phyloP scores from a whole-genome alignment of 768 basidiomycete species.

The Suillus occidentalis region DNA sequence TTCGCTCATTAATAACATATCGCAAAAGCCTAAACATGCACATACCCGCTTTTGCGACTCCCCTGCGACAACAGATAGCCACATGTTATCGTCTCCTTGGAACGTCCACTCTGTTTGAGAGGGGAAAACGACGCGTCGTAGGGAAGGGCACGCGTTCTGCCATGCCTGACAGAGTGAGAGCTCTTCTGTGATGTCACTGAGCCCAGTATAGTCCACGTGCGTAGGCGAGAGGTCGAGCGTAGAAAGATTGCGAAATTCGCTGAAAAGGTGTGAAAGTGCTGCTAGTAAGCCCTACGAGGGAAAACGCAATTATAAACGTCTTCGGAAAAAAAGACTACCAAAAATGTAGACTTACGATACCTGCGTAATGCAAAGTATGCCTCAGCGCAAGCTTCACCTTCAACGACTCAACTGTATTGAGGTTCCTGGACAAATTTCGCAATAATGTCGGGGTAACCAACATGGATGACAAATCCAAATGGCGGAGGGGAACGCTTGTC shows the following conservation, averaged over 20 bases:
- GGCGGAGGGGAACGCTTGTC: conserved; percentile 48
- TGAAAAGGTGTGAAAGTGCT: conserved; percentile 58
- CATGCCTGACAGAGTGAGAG: conserved; percentile 52
- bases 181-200: conserved; percentile 45
- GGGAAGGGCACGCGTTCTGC: conserved; percentile 51
- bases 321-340: conserved; percentile 1
- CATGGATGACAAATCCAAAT: conserved; percentile 61
- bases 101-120: conserved; percentile 53
- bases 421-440: conserved; percentile 52
- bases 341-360: conserved; percentile 52
- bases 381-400: conserved; percentile 59
- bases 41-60: conserved; percentile 7
- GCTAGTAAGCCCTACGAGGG: conserved; percentile 51
- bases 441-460: conserved; percentile 57
- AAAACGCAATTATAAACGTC: not conserved
- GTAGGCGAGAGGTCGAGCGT: conserved; percentile 65
- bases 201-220: conserved; percentile 44
- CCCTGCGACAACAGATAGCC: conserved; percentile 26
- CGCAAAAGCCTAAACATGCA: not conserved
- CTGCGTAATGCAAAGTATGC: conserved; percentile 65
- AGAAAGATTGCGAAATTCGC: conserved; percentile 46
- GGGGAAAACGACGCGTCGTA: conserved; percentile 56
- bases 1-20: conserved; percentile 1
- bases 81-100: conserved; percentile 29
- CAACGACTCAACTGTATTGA: conserved; percentile 50